Base-by-base conservation (phyloP, 164 flowering plant species). In the Euptelea pleiosperma region DNA sequence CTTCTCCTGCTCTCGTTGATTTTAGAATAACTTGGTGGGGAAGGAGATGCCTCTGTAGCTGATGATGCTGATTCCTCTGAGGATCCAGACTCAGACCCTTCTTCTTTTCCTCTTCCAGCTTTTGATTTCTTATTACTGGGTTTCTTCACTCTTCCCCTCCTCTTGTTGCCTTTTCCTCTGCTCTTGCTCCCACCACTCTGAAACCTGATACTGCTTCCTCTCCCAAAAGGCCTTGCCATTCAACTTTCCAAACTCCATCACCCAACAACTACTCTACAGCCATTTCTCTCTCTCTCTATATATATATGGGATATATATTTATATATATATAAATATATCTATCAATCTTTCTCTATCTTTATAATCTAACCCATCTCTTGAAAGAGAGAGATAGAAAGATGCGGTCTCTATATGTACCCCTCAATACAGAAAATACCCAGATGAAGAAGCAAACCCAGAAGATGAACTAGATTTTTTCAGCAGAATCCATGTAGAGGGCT, bases 11-110 rank as follows among this genome's bases (percentile, higher is more conserved):
- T 46, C 30, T 42, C 19, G 30, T 40, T 60, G 43, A 5, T 24
- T n/a, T n/a, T n/a, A n/a, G n/a, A n/a, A n/a, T n/a, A n/a, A n/a
- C 47, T 18, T 52, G 62, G 14, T 58, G 52, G 35, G 52, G 56
- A 42, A 31, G 65, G 25, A 49, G 55, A 39, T 61, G 57, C 18
- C 10, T 31, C 44, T 61, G 69, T 31, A 48, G 51, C 21, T 57
- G 57, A 19, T 40, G 62, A 7, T 63, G 59, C 11, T 64, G 80
- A 59, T 78, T 82, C 79, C 73, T 81, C 75, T 67, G 94, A 79
- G 90, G 86, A 87, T 90, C 95, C 97, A 87, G 91, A 83, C 66
- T 80, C 87, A 70, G 77, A 57, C 55, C 68, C 76, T 78, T 75
- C 61, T 63, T 45, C 45, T 70, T 73, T 56, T 77, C 76, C 70